phyloP scores from a whole-genome alignment of 352 stramenopile genomes.

The Peronosclerospora sorghi region DNA sequence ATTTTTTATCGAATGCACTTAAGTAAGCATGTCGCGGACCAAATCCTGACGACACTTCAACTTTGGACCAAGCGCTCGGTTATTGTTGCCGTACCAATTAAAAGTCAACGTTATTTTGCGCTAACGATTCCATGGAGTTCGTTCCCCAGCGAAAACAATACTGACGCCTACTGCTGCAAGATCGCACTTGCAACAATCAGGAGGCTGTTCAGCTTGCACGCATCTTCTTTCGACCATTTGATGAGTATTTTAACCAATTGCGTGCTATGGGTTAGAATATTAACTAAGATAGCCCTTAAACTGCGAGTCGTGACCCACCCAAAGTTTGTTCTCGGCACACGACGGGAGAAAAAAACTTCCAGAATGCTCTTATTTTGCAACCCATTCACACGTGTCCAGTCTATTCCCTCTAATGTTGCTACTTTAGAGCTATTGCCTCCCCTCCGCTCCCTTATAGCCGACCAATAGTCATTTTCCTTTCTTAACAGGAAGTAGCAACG shows the following conservation, averaged over 20 bases:
- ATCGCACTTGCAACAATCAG: not conserved
- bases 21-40: too few species aligned
- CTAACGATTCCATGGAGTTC: too few species aligned
- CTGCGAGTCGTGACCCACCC: conserved; percentile 3
- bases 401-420: conserved; percentile 1
- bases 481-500: conserved; percentile 23
- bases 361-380: conserved; percentile 23
- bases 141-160: too few species aligned
- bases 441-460: conserved; percentile 3
- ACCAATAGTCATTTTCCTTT: conserved; percentile 29
- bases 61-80: too few species aligned
- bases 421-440: conserved; percentile 7
- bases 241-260: conserved; percentile 12
- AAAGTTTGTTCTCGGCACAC: conserved; percentile 2
- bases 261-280: not conserved
- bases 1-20: too few species aligned
- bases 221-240: not conserved
- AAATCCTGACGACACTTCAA: too few species aligned
- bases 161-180: too few species aligned
- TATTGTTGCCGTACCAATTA: too few species aligned
- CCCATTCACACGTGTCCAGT: conserved; percentile 2
- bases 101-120: too few species aligned
- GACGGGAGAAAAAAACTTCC: conserved; percentile 34
- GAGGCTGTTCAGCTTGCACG: not conserved
- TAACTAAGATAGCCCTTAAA: too few species aligned